Percentiles rank a stretch among this genome's conserved stretches.
phyloP scores from a whole-genome alignment of 1,284 basidiomycete species.

The Apiotrichum laibachii region DNA sequence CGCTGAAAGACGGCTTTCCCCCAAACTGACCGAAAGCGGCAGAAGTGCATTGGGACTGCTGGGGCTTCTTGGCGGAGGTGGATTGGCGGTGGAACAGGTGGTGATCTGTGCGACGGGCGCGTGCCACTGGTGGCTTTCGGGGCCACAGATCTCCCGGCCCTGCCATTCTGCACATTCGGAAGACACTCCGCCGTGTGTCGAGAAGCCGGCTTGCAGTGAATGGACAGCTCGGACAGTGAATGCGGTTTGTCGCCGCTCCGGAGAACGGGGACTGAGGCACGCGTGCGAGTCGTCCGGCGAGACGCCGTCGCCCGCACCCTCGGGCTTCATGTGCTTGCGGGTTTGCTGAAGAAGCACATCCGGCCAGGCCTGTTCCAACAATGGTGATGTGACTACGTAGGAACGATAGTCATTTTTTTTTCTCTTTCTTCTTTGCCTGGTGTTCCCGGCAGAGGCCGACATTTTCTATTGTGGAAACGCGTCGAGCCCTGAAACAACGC shows the following conservation, averaged over 20 bases:
- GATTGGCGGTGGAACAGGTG: neutral
- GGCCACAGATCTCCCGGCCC: neutral
- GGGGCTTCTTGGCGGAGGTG: neutral
- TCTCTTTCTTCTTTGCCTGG: neutral
- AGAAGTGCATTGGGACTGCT: neutral
- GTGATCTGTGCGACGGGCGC: neutral
- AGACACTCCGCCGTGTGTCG: too few relatives aligned
- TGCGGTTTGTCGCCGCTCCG: too few relatives aligned
- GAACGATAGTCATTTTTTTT: neutral
- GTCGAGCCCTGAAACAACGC: neutral
- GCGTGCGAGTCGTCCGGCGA: too few relatives aligned
- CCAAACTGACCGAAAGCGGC: too few relatives aligned
- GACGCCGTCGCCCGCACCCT: too few relatives aligned
- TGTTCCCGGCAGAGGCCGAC: neutral
- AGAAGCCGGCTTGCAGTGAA: too few relatives aligned
- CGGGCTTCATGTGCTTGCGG: too few relatives aligned
- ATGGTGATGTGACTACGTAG: neutral
- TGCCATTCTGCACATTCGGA: neutral
- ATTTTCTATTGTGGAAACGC: neutral
- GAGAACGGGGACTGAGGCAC: too few relatives aligned
- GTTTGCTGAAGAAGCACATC: too few relatives aligned
- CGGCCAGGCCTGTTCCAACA: too few relatives aligned
- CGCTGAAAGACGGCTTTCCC: too few relatives aligned
- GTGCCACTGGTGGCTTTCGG: neutral
- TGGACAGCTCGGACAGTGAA: too few relatives aligned